Conservation (phyloP, 2,329 filamentous ascomycete species). For the Aspergillus luchuensis region DNA sequence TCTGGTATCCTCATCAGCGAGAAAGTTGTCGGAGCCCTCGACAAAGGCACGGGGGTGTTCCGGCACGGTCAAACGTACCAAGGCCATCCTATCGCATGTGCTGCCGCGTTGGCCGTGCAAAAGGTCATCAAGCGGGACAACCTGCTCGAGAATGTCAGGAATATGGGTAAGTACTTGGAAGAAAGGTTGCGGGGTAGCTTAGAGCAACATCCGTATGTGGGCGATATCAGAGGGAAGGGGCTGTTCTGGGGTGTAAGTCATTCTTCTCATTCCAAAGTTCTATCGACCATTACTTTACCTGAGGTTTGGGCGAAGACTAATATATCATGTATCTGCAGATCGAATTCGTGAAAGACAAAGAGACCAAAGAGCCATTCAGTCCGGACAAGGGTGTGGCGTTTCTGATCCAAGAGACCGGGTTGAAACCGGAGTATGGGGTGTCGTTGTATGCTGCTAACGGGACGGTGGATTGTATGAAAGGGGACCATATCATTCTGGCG, state of each 20-base stretch:
- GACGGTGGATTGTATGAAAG: constrained; percentile 59
- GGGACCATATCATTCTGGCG: constrained; percentile 70
- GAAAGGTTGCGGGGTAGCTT: constrained; percentile 49
- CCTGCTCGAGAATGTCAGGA: constrained; percentile 60
- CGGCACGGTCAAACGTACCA: constrained; percentile 64
- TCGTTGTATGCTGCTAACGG: constrained; percentile 66
- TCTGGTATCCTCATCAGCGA: constrained; percentile 57
- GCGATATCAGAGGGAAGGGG: constrained; percentile 60
- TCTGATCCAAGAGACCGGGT: constrained; percentile 54
- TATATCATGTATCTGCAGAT: constrained; percentile 35
- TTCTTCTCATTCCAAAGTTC: too few species aligned
- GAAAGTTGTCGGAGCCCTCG: constrained; percentile 52
- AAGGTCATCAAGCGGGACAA: constrained; percentile 60
- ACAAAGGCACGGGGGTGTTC: constrained; percentile 53
- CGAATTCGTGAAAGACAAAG: constrained; percentile 61
- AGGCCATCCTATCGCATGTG: constrained; percentile 60
- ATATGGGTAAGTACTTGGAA: constrained; percentile 53
- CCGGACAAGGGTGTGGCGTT: constrained; percentile 49
- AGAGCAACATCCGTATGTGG: constrained; percentile 52
- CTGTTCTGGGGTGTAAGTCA: constrained; percentile 60
- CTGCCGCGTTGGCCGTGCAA: constrained; percentile 62
- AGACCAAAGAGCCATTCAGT: constrained; percentile 57
- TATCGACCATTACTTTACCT: neutral
- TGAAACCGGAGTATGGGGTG: constrained; percentile 50
- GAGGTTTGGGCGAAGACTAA: neutral